Evolutionary conservation across 2,329 filamentous ascomycete species (phyloP).

Genomic region (Ramichloridium luteum): DNA sequence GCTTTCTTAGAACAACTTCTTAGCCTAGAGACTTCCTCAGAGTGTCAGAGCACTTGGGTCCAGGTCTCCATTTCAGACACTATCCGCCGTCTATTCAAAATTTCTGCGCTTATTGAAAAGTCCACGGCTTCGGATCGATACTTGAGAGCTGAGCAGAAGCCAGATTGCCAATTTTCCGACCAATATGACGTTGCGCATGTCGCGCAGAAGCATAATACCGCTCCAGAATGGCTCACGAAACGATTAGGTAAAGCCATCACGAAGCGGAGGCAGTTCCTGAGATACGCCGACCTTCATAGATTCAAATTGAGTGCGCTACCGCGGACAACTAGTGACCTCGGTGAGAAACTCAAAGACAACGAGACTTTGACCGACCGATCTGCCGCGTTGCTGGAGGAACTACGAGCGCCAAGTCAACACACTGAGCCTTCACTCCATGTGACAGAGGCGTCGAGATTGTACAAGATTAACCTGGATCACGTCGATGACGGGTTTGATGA

Average conservation of each 20-base stretch:
- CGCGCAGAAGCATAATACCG: background rate
- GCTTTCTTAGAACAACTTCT: background rate
- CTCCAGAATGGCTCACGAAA: background rate
- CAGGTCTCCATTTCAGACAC: slow-evolving; percentile 1
- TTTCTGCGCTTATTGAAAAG: slow-evolving; percentile 1
- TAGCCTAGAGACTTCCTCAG: background rate
- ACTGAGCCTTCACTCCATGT: too few relatives aligned
- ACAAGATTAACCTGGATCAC: background rate
- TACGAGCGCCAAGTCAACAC: too few relatives aligned
- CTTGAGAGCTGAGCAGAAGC: background rate
- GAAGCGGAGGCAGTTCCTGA: slow-evolving; percentile 3
- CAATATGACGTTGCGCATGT: slow-evolving; percentile 2
- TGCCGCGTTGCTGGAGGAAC: background rate
- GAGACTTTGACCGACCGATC: background rate
- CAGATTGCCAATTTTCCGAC: background rate
- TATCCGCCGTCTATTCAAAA: slow-evolving; percentile 4
- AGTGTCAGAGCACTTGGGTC: background rate
- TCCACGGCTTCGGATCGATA: slow-evolving; percentile 1
- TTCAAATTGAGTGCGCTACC: too few relatives aligned
- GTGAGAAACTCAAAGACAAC: background rate
- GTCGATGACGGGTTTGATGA: slow-evolving; percentile 3
- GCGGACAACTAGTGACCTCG: too few relatives aligned
- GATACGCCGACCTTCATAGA: too few relatives aligned
- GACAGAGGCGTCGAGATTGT: too few relatives aligned
- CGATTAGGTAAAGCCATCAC: slow-evolving; percentile 4